Evolutionary conservation across 1,139 yeast species (phyloP).

Genomic region (Suzukiozyma palmioleophila): DNA sequence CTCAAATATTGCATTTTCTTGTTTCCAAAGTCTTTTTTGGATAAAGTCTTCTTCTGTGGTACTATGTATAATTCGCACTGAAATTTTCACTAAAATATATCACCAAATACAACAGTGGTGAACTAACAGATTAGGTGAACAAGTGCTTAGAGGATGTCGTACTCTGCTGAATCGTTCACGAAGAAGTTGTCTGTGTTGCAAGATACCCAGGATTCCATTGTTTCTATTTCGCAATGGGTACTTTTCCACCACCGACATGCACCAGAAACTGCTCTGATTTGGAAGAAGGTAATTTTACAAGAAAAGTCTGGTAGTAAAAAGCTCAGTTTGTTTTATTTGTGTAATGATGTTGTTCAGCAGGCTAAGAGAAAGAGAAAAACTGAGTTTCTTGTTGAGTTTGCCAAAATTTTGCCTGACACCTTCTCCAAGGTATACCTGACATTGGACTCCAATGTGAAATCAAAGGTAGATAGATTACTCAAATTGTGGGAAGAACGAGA

Average conservation of each 20-base stretch:
- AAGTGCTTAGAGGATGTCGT: conserved; percentile 44
- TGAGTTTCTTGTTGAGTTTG: conserved; percentile 60
- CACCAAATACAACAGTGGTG: too few species aligned
- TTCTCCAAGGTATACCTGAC: conserved; percentile 27
- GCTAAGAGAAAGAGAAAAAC: conserved; percentile 60
- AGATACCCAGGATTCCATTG: conserved; percentile 82
- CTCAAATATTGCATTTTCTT: too few species aligned
- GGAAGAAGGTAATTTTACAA: conserved; percentile 47
- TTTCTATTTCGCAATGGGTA: conserved; percentile 81
- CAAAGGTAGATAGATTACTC: conserved; percentile 61
- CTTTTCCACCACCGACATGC: conserved; percentile 73
- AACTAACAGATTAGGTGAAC: too few species aligned
- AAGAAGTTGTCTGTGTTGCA: conserved; percentile 58
- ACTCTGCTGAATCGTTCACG: conserved; percentile 49
- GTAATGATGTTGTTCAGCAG: conserved; percentile 83
- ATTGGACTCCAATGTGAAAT: conserved; percentile 38
- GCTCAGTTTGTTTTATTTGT: conserved; percentile 63
- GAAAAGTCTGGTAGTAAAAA: conserved; percentile 40
- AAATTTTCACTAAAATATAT: too few species aligned
- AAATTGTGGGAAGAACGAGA: conserved; percentile 72
- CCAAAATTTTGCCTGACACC: conserved; percentile 39
- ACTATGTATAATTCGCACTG: too few species aligned
- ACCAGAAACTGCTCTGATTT: conserved; percentile 51
- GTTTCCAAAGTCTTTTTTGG: too few species aligned
- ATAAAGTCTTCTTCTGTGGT: too few species aligned